Evolutionary conservation across 73 alveolate species (phyloP), one percentile per base, ranked within the genome.

Genomic region (Paramecium sonneborni): DNA sequence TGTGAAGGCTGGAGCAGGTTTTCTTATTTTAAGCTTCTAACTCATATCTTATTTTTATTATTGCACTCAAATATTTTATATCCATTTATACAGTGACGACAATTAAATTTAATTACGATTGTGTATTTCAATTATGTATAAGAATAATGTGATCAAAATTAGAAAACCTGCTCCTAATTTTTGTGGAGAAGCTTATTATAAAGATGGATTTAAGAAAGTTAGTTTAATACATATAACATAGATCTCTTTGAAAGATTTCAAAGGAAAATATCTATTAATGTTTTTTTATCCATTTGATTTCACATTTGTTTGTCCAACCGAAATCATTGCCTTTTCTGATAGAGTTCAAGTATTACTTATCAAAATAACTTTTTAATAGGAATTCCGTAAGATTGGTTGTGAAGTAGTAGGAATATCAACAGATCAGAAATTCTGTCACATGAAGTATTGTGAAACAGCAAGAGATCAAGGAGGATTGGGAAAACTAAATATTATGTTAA

Each of bases 301-400:
- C 94, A 95, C 99, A 56, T 97, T 96, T 92, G 99, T 97, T 26
- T 96, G 99, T 93, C 99, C 99, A n/a, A 96, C 99, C 32, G 99
- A 97, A 85, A 94, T 97, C 43, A 93, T 35, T 39, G 55, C 85
- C n/a, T 85, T 85, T 38, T 85, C 92, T 26, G 99, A 95, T 85
- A 94, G 93, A 37, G 94, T 97, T 0, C 95, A 95, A 20, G 97
- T 96, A 85, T 96, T 97, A 15, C 6, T 24, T 20, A 15, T 2
- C n/a, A 8, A 15, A 15, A 15, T 57, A 24, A 20, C n/a, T 12
- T 2, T 21, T 3, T 10, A 1, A 57, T 21, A 95, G 91, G 95
- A 95, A 76, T 97, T 97, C 93, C 96, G 96, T 41, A 95, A 94
- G 89, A 82, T 97, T 24, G 94, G 94, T 56, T 84, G 97, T 56